Evolutionary conservation across 257 asterid species (phyloP), one percentile per base, ranked within the genome.

Genomic region (Nemophila menziesii): DNA sequence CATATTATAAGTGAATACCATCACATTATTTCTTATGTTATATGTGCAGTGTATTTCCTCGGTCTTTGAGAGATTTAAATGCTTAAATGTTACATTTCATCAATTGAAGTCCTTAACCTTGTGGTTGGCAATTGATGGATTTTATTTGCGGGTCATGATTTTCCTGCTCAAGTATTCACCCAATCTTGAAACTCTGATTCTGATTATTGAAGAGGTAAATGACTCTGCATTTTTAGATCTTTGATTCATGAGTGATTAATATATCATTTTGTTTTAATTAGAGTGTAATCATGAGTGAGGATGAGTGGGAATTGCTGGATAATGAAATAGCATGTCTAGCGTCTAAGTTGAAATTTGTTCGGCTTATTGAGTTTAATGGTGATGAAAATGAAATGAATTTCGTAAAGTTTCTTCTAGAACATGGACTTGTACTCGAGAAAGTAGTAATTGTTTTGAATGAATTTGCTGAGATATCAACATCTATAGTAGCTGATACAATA

Each of bases 301-400:
- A n/a, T n/a, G 20, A 24, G 5, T 48, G 16, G 40, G 29, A 43
- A 26, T 7, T 43, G 48, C 48, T 9, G 20, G 48, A 43, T 48
- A 42, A 48, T 29, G 37, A n/a, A 26, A 49, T 49, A 18, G 24
- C 22, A 43, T 49, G 33, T 43, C 33, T 49, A 43, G 54, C 33
- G 14, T 49, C 54, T 22, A 40, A 49, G 36, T 44, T 49, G 22
- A 49, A 36, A 33, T 21, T 27, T 12, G 24, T 44, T 19, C 34
- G 22, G 34, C 38, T 39, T 11, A 49, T 20, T 49, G 26, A 15
- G 20, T 49, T 49, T 43, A 49, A 33, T 33, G 13, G 5, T 5
- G 21, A 49, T 4, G 45, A 36, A 14, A 15, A 49, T 0, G 22
- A 20, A 44, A 26, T 34, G 5, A 33, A 49, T 11, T 43, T 49